These are phyloP conservation scores for Fusarium musae DNA, from an alignment of 2,329 filamentous ascomycete species.

Conservation along the genomic window DNA sequence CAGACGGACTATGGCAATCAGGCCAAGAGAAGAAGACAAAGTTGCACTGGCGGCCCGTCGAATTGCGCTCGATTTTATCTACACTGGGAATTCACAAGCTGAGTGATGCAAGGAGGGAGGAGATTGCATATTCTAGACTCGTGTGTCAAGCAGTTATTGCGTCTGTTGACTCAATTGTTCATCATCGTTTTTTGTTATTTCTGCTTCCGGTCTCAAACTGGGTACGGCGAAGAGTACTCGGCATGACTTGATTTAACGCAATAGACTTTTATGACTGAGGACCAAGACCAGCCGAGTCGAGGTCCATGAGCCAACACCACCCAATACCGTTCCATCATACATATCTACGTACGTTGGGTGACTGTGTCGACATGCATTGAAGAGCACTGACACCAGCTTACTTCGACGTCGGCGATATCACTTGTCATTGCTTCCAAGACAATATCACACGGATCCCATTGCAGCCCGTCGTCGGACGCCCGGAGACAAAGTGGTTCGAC, in stretches of 20 bases:
- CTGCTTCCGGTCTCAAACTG: conserved; percentile 19
- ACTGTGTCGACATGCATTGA: conserved; percentile 18
- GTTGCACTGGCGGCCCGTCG: not conserved
- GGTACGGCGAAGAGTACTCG: conserved; percentile 23
- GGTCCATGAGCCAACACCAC: conserved; percentile 41
- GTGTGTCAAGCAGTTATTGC: conserved; percentile 30
- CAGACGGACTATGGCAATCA: conserved; percentile 6
- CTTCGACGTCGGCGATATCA: not conserved
- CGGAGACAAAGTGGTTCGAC: conserved; percentile 25
- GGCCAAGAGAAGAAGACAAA: not conserved
- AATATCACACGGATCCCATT: not conserved
- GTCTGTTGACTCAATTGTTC: conserved; percentile 27
- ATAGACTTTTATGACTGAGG: conserved; percentile 44
- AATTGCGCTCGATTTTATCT: conserved; percentile 7
- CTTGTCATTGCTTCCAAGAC: not conserved
- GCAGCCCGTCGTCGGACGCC: conserved; percentile 24
- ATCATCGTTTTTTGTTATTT: conserved; percentile 15
- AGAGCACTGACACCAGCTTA: not conserved
- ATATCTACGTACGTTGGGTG: conserved; percentile 12
- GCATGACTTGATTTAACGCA: conserved; percentile 27
- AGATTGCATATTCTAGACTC: conserved; percentile 29
- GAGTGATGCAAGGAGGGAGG: conserved; percentile 22
- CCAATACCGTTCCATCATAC: conserved; percentile 14
- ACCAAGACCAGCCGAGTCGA: conserved; percentile 41
- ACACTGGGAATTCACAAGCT: conserved; percentile 9